Evolutionary conservation across 805 yeast genomes (phyloP).

Genomic region (Teunomyces funiuensis): DNA sequence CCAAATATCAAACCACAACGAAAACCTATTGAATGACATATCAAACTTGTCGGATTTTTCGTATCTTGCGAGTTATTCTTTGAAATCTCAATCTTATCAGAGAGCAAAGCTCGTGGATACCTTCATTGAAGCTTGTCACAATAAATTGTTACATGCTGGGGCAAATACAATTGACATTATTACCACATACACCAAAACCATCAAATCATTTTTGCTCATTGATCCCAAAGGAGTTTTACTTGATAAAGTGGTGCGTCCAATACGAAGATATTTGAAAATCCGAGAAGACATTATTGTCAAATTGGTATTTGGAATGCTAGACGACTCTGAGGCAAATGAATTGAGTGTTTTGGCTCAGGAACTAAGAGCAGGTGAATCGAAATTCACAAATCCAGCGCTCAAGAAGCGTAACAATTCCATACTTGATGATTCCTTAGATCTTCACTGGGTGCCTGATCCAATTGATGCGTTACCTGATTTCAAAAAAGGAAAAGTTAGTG

Average conservation of each 20-base stretch:
- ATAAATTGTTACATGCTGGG: constrained; percentile 71
- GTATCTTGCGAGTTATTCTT: constrained; percentile 17
- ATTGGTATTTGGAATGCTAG: constrained; percentile 70
- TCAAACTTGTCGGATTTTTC: constrained; percentile 10
- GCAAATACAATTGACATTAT: constrained; percentile 74
- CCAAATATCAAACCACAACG: not conserved
- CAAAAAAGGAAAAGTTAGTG: constrained; percentile 57
- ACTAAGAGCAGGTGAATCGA: constrained; percentile 32
- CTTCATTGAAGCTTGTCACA: constrained; percentile 47
- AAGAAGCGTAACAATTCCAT: constrained; percentile 1
- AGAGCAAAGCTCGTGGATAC: constrained; percentile 50
- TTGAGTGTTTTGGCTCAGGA: constrained; percentile 57
- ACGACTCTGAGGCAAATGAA: constrained; percentile 38
- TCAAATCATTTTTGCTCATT: constrained; percentile 67
- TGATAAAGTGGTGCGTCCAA: constrained; percentile 75
- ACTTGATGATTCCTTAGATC: constrained; percentile 38
- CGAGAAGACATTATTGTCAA: constrained; percentile 71
- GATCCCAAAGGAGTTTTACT: constrained; percentile 86
- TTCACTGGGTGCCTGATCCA: constrained; percentile 83
- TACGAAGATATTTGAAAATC: constrained; percentile 66
- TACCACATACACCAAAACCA: constrained; percentile 65
- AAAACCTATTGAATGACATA: not conserved
- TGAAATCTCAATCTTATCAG: constrained; percentile 38
- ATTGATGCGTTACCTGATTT: constrained; percentile 89
- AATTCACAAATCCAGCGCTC: constrained; percentile 6